These are phyloP conservation scores for Haplosporangium gracile DNA, from an alignment of 192 early-diverging fungal species.

Conservation along the genomic window DNA sequence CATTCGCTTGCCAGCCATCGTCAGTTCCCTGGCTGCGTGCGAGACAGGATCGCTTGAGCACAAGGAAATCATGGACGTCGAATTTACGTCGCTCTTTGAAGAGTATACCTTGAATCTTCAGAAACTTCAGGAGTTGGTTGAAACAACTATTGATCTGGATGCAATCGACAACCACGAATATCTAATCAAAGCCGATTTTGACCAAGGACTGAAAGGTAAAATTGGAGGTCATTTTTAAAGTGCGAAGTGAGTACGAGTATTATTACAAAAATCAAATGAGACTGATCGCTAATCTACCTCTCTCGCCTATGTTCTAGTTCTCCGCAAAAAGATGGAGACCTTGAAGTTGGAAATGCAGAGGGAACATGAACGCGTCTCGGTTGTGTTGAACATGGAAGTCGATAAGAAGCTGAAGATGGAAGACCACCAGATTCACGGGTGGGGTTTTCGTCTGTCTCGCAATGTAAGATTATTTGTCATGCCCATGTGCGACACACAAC, in stretches of 20 bases:
- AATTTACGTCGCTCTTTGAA: slow-evolving; percentile 65
- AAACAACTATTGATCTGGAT: slow-evolving; percentile 90
- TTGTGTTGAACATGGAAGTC: slow-evolving; percentile 78
- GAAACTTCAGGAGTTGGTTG: slow-evolving; percentile 85
- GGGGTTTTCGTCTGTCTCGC: slow-evolving; percentile 86
- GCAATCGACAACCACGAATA: slow-evolving; percentile 91
- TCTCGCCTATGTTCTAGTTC: slow-evolving; percentile 9
- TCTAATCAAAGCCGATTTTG: slow-evolving; percentile 88
- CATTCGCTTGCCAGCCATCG: slow-evolving; percentile 74
- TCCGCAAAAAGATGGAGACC: slow-evolving; percentile 39
- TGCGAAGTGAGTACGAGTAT: not conserved
- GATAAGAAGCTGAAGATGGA: slow-evolving; percentile 95
- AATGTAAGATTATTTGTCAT: slow-evolving; percentile 44
- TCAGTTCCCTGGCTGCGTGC: slow-evolving; percentile 65
- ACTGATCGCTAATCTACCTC: not conserved
- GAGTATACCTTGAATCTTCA: slow-evolving; percentile 68
- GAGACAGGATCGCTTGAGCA: slow-evolving; percentile 53
- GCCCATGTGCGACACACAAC: too few relatives aligned
- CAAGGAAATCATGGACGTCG: slow-evolving; percentile 65
- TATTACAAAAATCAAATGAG: not conserved
- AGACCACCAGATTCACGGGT: slow-evolving; percentile 82
- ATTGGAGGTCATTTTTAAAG: not conserved
- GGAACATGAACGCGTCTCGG: slow-evolving; percentile 64
- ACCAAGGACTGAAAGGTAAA: slow-evolving; percentile 76
- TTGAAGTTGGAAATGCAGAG: slow-evolving; percentile 44